phyloP scores from a whole-genome alignment of 1,284 basidiomycete genomes.

The Sphaerobolus stellatus region DNA sequence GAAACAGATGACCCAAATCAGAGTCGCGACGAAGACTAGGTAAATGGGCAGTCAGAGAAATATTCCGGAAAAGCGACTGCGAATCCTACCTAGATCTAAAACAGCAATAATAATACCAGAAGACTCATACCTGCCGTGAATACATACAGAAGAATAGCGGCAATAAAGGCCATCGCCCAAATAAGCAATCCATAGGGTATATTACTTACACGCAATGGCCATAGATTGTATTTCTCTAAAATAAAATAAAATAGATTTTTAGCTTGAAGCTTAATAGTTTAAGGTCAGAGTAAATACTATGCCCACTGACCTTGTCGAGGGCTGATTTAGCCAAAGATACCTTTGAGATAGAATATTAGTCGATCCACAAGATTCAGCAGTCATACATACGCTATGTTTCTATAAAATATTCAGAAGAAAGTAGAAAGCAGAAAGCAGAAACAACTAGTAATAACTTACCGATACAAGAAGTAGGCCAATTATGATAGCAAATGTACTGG shows the following conservation, averaged over 20 bases:
- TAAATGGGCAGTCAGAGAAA: no score
- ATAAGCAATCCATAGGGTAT: conserved; percentile 28
- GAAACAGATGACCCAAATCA: conserved; percentile 3
- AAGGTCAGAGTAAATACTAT: background rate
- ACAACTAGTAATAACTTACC: background rate
- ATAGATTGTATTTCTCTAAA: no score
- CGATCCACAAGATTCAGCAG: background rate
- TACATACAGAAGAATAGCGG: conserved; percentile 6
- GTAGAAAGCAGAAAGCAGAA: background rate
- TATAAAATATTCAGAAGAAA: background rate
- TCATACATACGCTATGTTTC: conserved; percentile 6
- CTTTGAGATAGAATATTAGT: no score
- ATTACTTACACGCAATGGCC: conserved; percentile 25
- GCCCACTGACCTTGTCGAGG: background rate
- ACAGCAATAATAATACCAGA: background rate
- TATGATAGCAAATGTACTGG: conserved; percentile 5
- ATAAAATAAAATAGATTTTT: no score
- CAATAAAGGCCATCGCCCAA: conserved; percentile 19
- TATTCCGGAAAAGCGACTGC: no score
- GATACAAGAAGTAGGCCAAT: conserved; percentile 4
- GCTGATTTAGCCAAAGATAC: no score
- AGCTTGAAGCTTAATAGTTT: background rate
- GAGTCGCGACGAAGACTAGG: no score
- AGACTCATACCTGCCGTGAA: conserved; percentile 3
- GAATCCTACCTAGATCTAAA: background rate